phyloP scores from a whole-genome alignment of 192 early-diverging fungal species.

The Spinellus fusiger region DNA sequence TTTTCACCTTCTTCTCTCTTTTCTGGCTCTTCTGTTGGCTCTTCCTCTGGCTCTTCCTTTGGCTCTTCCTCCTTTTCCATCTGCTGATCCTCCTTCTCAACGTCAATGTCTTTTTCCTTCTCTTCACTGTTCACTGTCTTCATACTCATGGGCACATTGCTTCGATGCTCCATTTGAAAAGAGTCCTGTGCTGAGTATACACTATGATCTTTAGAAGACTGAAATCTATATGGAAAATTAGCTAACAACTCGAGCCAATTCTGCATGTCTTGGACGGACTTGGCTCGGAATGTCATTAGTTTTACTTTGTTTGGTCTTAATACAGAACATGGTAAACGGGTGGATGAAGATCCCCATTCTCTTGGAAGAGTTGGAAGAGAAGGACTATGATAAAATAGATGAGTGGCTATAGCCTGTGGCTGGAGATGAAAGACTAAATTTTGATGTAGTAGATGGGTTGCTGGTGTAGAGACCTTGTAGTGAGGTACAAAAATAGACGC shows the following conservation, averaged over 20 bases:
- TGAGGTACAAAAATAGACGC: constrained; percentile 12
- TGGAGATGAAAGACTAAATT: constrained; percentile 24
- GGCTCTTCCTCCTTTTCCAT: neutral
- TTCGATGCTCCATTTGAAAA: neutral
- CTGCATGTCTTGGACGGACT: constrained; percentile 20
- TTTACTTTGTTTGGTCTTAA: neutral
- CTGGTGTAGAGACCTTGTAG: constrained; percentile 14
- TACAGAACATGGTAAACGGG: neutral
- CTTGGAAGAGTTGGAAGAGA: neutral
- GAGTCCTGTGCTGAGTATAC: too few relatives aligned
- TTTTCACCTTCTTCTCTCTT: neutral
- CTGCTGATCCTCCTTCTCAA: neutral
- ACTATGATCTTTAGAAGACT: neutral
- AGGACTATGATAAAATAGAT: neutral
- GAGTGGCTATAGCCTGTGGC: constrained; percentile 1
- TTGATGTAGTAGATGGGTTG: constrained; percentile 18
- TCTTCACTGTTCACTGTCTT: neutral
- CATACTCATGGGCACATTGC: neutral
- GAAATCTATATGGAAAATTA: neutral
- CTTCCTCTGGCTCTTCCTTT: neutral
- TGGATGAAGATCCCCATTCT: neutral
- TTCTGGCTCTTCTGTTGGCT: neutral
- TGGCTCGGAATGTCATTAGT: constrained; percentile 11
- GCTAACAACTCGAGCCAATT: constrained; percentile 12
- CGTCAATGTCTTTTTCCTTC: neutral